These are phyloP conservation scores for Halophytophthora batemanensis DNA, from an alignment of 352 stramenopile genomes.

Conservation along the genomic window DNA sequence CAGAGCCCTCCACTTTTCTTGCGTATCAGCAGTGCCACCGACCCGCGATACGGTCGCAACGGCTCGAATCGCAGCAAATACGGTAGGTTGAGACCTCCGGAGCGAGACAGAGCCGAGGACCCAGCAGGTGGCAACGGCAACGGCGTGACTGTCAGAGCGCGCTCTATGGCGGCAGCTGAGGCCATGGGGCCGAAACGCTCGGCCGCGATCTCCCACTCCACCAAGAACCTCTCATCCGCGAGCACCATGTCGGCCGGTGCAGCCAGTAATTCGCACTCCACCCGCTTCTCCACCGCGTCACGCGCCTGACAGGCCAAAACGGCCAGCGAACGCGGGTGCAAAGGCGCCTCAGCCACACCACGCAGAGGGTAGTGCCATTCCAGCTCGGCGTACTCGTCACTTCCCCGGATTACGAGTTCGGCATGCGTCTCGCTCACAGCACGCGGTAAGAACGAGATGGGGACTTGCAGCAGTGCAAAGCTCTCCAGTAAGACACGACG, in stretches of 20 bases:
- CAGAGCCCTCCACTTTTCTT: conserved; percentile 82
- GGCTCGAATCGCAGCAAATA: conserved; percentile 83
- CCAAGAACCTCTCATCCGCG: conserved; percentile 42
- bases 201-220: conserved; percentile 63
- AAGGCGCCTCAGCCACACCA: conserved; percentile 63
- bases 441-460: conserved; percentile 88
- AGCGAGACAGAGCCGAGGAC: neutral
- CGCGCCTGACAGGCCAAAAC: conserved; percentile 65
- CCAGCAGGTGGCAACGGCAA: conserved; percentile 7
- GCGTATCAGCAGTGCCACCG: conserved; percentile 69
- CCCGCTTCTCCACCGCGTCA: conserved; percentile 58
- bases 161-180: conserved; percentile 41
- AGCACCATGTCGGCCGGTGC: conserved; percentile 39
- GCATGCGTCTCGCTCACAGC: conserved; percentile 64
- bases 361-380: conserved; percentile 77
- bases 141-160: conserved; percentile 43
- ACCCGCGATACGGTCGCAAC: conserved; percentile 78
- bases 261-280: conserved; percentile 61
- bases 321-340: conserved; percentile 49
- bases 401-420: conserved; percentile 63
- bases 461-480: conserved; percentile 85
- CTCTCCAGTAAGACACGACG: conserved; percentile 71
- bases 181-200: conserved; percentile 55
- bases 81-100: conserved; percentile 19
- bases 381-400: conserved; percentile 63